Evolutionary conservation across 768 basidiomycete genomes (phyloP), one percentile per base, ranked within the genome.

Genomic region (Kwoniella mangroviensis): DNA sequence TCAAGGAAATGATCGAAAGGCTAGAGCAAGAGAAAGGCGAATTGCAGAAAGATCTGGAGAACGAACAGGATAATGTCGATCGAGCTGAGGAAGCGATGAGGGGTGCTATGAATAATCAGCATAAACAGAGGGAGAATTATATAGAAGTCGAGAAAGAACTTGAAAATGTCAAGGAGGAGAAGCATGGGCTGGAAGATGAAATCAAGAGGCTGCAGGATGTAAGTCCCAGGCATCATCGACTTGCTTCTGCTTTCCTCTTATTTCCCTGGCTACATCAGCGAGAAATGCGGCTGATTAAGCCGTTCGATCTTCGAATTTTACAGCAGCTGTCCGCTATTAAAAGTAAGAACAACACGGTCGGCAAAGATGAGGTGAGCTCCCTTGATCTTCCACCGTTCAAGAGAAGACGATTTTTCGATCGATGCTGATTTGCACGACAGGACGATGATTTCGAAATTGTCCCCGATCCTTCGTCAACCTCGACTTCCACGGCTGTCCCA

Each of bases 41-140:
- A 15, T 40, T 72, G 34, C 24, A 67, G 62, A 56, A 55, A 41
- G 82, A 83, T 12, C 88, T 89, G 87, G 86, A 88, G 63, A 81
- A 80, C 58, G 87, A 89, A 69, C 86, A 84, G 73, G 84, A 84
- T 24, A 75, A 82, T 57, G 79, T 88, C 75, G 86, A 88, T 75
- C 84, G 86, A 45, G 86, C 87, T 67, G 86, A 84, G 78, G 79
- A 86, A 70, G 86, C 17, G 22, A n/a, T 65, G n/a, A 55, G 40
- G n/a, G 63, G 87, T 42, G 86, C 87, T 55, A 79, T 88, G 45
- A 78, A 82, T 17, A 59, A 45, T 17, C 64, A 62, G 26, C 34
- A 51, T 4, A 26, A 43, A 9, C 28, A 71, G 24, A 45, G 63
- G 22, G 45, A 49, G 13, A 60, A 67, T 34, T 40, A 64, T 13